A percentile compares a stretch with the other conserved stretches of the same genome.
Evolutionary conservation across 768 basidiomycete species (phyloP).

Genomic region (Hypholoma fasciculare): DNA sequence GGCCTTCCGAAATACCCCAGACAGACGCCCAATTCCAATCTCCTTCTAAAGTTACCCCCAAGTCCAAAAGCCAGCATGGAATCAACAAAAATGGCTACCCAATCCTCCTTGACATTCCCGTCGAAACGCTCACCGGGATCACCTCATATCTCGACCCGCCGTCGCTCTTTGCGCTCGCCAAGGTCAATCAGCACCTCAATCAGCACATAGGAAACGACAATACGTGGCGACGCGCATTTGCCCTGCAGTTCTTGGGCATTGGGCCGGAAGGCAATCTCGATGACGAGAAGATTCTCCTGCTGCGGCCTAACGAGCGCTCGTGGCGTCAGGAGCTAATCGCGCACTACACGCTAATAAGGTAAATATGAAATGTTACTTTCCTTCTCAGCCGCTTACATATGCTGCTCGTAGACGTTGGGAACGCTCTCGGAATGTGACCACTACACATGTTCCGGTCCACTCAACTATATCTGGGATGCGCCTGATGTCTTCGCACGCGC

Average conservation of each 20-base stretch:
- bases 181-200: slow-evolving; percentile 51
- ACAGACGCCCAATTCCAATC: slow-evolving; percentile 37
- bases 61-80: slow-evolving; percentile 51
- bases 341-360: slow-evolving; percentile 59
- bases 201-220: slow-evolving; percentile 75
- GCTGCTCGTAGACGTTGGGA: slow-evolving; percentile 64
- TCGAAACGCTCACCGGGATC: slow-evolving; percentile 75
- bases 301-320: slow-evolving; percentile 55
- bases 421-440: slow-evolving; percentile 55
- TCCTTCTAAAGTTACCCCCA: slow-evolving; percentile 24
- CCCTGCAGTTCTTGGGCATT: slow-evolving; percentile 65
- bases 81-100: slow-evolving; percentile 25
- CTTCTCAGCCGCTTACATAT: background rate
- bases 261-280: slow-evolving; percentile 61
- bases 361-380: slow-evolving; percentile 12
- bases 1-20: slow-evolving; percentile 39
- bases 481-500: slow-evolving; percentile 54
- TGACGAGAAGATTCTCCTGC: slow-evolving; percentile 44
- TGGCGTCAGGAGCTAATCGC: slow-evolving; percentile 75
- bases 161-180: slow-evolving; percentile 56
- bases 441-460: slow-evolving; percentile 65
- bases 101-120: slow-evolving; percentile 55
- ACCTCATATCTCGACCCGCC: slow-evolving; percentile 71
- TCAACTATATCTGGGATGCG: slow-evolving; percentile 59
- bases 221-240: slow-evolving; percentile 79